Base-by-base conservation (phyloP, 768 basidiomycete genomes). In the Dioszegia aurantiaca region DNA sequence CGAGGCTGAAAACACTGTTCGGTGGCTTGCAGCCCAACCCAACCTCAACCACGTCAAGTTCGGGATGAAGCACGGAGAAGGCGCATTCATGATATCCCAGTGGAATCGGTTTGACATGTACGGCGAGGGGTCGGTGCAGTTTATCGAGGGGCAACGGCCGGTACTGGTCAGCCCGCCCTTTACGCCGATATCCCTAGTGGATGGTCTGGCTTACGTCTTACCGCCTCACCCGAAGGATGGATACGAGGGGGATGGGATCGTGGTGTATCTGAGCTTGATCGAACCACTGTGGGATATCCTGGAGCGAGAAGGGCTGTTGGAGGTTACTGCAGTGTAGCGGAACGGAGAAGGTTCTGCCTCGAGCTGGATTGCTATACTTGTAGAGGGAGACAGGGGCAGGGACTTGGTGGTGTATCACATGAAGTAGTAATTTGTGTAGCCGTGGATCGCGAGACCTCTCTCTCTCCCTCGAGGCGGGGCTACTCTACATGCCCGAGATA, bases 31-130 rank as follows among this genome's bases (percentile, higher is more conserved):
- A 1, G 31, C 56, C 16, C 63, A 62, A 53, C 57, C 57, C 5
- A 57, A 68, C 49, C 56, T 53, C 28, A 36, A 28, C 28, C 36
- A 45, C 24, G 55, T 65, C 27, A 23, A 31, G 33, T 16, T 19
- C 4, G 36, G 36, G 26, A 62, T 68, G 31, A 26, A 30, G 24
- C 17, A 28, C 23, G 59, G 59, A 1, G 41, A 28, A 4, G 65
- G 65, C 4, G 33, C 48, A 14, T 49, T 63, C 37, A 58, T 55
- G 59, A 42, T 63, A 30, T 61, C 55, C 33, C 59, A 60, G 26
- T 67, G 65, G 65, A 67, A 61, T 56, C 58, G 58, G 45, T 26
- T 63, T 5, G 59, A 64, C 19, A 56, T 62, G 40, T 66, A 62
- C 24, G 45, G 27, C 1, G 61, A 57, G 4, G 23, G 36, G 23